phyloP scores from a whole-genome alignment of 164 flowering plant species.

The Nelumbo lutea region DNA sequence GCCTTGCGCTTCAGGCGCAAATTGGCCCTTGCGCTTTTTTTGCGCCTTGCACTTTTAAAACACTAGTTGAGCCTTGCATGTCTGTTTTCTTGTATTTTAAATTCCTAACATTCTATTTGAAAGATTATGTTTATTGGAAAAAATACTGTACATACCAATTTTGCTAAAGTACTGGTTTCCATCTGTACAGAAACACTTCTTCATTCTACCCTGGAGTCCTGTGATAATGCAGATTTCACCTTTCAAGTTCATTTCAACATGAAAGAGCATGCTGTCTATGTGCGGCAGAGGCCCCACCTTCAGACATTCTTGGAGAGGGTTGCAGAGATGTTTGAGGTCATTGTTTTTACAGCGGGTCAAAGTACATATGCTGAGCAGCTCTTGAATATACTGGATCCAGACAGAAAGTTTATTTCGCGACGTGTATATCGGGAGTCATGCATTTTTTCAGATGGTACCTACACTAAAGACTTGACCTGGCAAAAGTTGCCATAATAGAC shows the following conservation, averaged over 20 bases:
- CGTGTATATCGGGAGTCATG: conserved; percentile 13
- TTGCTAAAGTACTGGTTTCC: conserved; percentile 4
- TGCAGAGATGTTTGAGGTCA: conserved; percentile 19
- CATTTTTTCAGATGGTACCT: conserved; percentile 6
- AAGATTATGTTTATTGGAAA: background rate
- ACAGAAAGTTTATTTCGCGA: conserved; percentile 3
- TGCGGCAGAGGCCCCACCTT: conserved; percentile 14
- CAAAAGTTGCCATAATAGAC: conserved; percentile 12
- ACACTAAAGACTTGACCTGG: conserved; percentile 14
- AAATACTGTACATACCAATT: background rate
- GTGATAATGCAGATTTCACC: conserved; percentile 12
- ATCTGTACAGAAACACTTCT: conserved; percentile 15
- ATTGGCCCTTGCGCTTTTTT: too few species aligned
- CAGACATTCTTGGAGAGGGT: conserved; percentile 15
- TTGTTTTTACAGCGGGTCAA: conserved; percentile 18
- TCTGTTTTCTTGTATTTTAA: background rate
- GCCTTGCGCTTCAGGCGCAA: too few species aligned
- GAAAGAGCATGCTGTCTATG: conserved; percentile 15
- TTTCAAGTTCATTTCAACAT: conserved; percentile 6
- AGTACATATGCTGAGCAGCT: conserved; percentile 10
- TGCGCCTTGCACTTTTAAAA: too few species aligned
- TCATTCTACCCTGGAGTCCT: conserved; percentile 8
- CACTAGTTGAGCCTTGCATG: background rate
- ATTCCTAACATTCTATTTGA: background rate
- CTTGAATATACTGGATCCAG: conserved; percentile 12